Evolutionary conservation across 2,329 filamentous ascomycete species (phyloP).

Genomic region (Clonostachys byssicola): DNA sequence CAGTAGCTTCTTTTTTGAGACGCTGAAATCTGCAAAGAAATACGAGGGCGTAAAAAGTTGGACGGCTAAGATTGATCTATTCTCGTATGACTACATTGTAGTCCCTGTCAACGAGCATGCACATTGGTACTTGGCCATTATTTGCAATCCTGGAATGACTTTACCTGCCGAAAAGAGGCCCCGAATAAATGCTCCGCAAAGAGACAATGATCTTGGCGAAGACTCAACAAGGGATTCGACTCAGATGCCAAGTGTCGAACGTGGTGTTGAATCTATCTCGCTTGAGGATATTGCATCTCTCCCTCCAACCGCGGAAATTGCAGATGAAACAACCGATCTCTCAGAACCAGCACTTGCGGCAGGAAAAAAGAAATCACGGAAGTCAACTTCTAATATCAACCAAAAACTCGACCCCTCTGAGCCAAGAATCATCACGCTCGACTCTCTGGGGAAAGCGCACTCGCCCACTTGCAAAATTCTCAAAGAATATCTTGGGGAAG

Average conservation of each 20-base stretch:
- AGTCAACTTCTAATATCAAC: neutral
- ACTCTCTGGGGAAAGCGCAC: constrained; percentile 72
- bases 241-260: constrained; percentile 9
- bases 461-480: constrained; percentile 61
- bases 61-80: constrained; percentile 82
- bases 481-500: constrained; percentile 72
- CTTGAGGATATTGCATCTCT: constrained; percentile 8
- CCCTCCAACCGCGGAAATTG: neutral
- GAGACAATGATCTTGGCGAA: constrained; percentile 8
- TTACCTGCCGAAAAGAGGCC: constrained; percentile 17
- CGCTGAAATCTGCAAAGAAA: constrained; percentile 60
- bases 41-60: constrained; percentile 83
- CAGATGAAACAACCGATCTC: neutral
- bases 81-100: constrained; percentile 82
- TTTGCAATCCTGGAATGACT: constrained; percentile 78
- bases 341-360: neutral
- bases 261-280: constrained; percentile 6
- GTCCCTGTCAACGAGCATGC: constrained; percentile 84
- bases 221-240: constrained; percentile 4
- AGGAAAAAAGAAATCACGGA: neutral
- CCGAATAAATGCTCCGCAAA: neutral
- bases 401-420: constrained; percentile 36
- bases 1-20: constrained; percentile 88
- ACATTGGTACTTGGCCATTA: constrained; percentile 95
- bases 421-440: constrained; percentile 78